These are phyloP conservation scores for Clonostachys solani DNA, from an alignment of 2,329 filamentous ascomycete species.

Conservation along the genomic window DNA sequence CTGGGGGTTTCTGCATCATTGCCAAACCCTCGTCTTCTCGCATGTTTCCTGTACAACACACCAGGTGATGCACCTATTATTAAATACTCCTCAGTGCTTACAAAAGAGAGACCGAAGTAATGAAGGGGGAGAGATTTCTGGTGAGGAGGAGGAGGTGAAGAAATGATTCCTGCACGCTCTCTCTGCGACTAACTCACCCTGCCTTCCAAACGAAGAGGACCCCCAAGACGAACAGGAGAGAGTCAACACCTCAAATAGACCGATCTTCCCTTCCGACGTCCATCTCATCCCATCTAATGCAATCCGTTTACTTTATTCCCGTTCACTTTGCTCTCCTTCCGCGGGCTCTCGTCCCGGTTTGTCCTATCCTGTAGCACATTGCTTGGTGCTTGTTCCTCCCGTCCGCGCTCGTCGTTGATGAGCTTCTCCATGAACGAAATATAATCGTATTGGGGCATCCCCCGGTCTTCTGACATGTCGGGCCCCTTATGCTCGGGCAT, in stretches of 20 bases:
- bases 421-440: slow-evolving; percentile 94
- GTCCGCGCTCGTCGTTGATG: slow-evolving; percentile 41
- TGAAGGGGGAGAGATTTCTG: background rate
- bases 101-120: too few relatives aligned
- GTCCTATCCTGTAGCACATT: slow-evolving; percentile 26
- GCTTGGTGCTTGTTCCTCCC: slow-evolving; percentile 16
- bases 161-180: slow-evolving; percentile 4
- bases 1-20: too few relatives aligned
- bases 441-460: slow-evolving; percentile 89
- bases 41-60: too few relatives aligned
- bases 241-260: background rate
- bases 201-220: background rate
- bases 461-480: slow-evolving; percentile 79
- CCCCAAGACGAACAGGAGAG: background rate
- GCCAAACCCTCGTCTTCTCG: too few relatives aligned
- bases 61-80: too few relatives aligned
- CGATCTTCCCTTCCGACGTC: background rate
- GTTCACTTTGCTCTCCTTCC: slow-evolving; percentile 25
- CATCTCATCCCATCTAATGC: slow-evolving; percentile 4
- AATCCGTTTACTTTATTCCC: slow-evolving; percentile 10
- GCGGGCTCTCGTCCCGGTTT: slow-evolving; percentile 23
- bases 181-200: slow-evolving; percentile 1
- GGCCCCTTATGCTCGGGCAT: slow-evolving; percentile 84
- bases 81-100: too few relatives aligned
- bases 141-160: slow-evolving; percentile 1